Percentiles rank a stretch among this genome's conserved stretches.
Evolutionary conservation across 805 yeast species (phyloP).

Genomic region (Novakomyces olei): DNA sequence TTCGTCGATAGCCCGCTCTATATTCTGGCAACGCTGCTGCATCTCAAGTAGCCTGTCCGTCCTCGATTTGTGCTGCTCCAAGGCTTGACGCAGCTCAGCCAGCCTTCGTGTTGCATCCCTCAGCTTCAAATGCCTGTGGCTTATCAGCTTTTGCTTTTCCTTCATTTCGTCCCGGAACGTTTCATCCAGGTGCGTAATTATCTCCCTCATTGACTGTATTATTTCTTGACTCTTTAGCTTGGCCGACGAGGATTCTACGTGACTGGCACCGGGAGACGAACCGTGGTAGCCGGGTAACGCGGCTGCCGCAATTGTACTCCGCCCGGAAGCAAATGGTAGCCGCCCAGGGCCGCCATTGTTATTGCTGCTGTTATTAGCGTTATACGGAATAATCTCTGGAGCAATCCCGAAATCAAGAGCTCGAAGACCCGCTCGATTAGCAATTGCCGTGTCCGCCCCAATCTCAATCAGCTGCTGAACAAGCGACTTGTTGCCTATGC

Average conservation of each 20-base stretch:
- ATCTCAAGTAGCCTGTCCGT: slow-evolving; percentile 25
- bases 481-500: slow-evolving; percentile 61
- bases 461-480: slow-evolving; percentile 63
- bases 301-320: too few relatives aligned
- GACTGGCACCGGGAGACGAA: too few relatives aligned
- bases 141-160: slow-evolving; percentile 30
- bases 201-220: slow-evolving; percentile 23
- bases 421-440: slow-evolving; percentile 67
- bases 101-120: slow-evolving; percentile 34
- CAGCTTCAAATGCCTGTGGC: slow-evolving; percentile 31
- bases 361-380: too few relatives aligned
- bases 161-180: slow-evolving; percentile 38
- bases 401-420: slow-evolving; percentile 66
- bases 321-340: too few relatives aligned
- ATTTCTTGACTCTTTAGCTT: slow-evolving; percentile 1
- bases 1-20: slow-evolving; percentile 39
- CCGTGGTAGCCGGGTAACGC: too few relatives aligned
- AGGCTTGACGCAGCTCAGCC: slow-evolving; percentile 25
- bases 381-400: not conserved
- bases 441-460: slow-evolving; percentile 63
- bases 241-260: slow-evolving; percentile 1
- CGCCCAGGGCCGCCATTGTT: not conserved
- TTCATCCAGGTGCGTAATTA: slow-evolving; percentile 29
- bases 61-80: slow-evolving; percentile 30
- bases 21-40: slow-evolving; percentile 32